These are phyloP conservation scores for Bryopsis sp. DNA, from an alignment of 139 green algal genomes.

Conservation along the genomic window DNA sequence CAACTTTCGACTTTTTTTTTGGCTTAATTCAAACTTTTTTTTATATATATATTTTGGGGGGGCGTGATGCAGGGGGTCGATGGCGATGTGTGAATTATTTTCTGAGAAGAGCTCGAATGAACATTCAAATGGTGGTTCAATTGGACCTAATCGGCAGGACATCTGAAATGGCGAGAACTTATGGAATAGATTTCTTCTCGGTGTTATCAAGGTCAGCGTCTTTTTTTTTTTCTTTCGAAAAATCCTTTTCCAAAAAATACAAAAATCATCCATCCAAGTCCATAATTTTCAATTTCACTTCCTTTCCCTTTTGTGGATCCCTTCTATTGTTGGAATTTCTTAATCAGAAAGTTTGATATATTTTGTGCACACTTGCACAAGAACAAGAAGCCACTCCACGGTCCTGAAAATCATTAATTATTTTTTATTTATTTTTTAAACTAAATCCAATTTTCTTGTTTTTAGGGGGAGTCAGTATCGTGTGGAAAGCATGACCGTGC, in stretches of 20 bases:
- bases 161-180: conserved; percentile 60
- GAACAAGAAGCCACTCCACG: no score
- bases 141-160: conserved; percentile 70
- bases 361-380: conserved; percentile 44
- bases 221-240: conserved; percentile 13
- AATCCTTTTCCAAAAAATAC: conserved; percentile 2
- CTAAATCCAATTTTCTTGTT: no score
- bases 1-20: no score
- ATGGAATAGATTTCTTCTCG: conserved; percentile 94
- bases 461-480: conserved; percentile 89
- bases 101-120: conserved; percentile 37
- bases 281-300: not conserved
- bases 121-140: conserved; percentile 71
- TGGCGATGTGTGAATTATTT: conserved; percentile 40
- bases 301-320: not conserved
- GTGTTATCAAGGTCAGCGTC: conserved; percentile 48
- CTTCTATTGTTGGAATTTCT: not conserved
- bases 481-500: conserved; percentile 87
- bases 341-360: not conserved
- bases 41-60: no score
- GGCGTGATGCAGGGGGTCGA: conserved; percentile 34
- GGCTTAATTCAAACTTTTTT: no score
- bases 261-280: not conserved
- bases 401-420: no score
- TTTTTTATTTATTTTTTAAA: no score